phyloP scores from a whole-genome alignment of 2,329 filamentous ascomycete species.

The Tolypocladium tundrense region DNA sequence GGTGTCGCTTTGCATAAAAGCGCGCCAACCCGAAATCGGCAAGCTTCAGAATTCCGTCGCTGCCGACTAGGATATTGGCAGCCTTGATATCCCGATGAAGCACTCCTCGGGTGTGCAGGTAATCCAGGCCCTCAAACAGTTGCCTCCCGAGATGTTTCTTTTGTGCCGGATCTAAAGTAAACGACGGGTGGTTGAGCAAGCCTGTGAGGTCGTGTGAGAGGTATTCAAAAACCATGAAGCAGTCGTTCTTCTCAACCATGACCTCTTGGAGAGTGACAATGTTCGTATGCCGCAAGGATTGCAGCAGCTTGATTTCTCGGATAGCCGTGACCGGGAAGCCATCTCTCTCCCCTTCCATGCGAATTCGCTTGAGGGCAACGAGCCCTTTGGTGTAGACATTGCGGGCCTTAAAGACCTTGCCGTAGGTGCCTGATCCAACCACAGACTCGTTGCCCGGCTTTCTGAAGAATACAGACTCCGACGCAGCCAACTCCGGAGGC shows the following conservation, averaged over 20 bases:
- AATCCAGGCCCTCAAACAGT: constrained; percentile 87
- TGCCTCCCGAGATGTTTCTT: constrained; percentile 91
- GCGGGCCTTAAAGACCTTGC: constrained; percentile 88
- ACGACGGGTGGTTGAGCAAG: constrained; percentile 86
- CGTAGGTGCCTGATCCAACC: constrained; percentile 89
- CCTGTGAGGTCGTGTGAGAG: constrained; percentile 93
- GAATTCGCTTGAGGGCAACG: constrained; percentile 81
- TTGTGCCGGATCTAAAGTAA: constrained; percentile 72
- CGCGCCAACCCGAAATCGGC: constrained; percentile 94
- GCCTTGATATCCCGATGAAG: constrained; percentile 97
- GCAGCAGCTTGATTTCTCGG: constrained; percentile 84
- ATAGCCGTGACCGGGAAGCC: constrained; percentile 87
- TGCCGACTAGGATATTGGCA: constrained; percentile 92
- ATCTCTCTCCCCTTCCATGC: constrained; percentile 87
- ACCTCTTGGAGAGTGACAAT: constrained; percentile 79
- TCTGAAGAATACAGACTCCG: constrained; percentile 85
- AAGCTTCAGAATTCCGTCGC: constrained; percentile 77
- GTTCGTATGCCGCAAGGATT: constrained; percentile 72
- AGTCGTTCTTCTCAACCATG: constrained; percentile 98
- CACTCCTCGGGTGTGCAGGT: constrained; percentile 86
- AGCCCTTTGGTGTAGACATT: constrained; percentile 82
- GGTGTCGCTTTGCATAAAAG: constrained; percentile 87
- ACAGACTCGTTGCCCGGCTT: constrained; percentile 98
- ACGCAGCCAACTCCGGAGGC: constrained; percentile 60
- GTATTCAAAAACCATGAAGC: constrained; percentile 99